Evolutionary conservation across 2,329 filamentous ascomycete species (phyloP), one percentile per base, ranked within the genome.

Genomic region (Shiraia sp.): DNA sequence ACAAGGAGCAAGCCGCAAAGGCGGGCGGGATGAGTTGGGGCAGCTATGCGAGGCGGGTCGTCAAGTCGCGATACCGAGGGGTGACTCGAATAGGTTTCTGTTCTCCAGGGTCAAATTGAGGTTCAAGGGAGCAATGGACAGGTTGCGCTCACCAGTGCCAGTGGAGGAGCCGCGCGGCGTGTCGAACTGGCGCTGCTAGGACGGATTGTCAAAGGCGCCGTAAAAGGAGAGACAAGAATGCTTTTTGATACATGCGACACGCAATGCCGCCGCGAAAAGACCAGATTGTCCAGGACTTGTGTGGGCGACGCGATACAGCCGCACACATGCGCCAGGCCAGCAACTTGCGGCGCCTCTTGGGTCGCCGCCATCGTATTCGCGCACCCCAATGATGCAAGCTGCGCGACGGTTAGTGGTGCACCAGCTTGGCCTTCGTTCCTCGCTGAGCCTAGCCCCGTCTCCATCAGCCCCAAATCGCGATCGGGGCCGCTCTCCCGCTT

Each of bases 81-180:
- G 24, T 25, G 32, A 14, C 19, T 34, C 32, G 24, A 8, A 23
- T 15, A 25, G 19, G n/a, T n/a, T 37, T 22, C 25, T 37, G 25
- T 15, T 37, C 25, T 24, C 3, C 32, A 40, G 39, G 13, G 41
- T 36, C 42, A 16, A 46, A 41, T 26, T 19, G 28, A 28, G 14
- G 25, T 16, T 26, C 19, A 19, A 32, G 19, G 30, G 14, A 26
- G 36, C 16, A 19, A 41, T 26, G 29, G 40, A 32, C 29, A 31
- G 22, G 31, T 24, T 40, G 45, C 28, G 47, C 44, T 44, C 32
- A 48, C 49, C 7, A 22, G 19, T 4, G 19, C 8, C 4, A 26
- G 42, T 46, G 44, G 37, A 50, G 36, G 36, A 19, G 40, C 43
- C 49, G 49, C 51, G 51, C 42, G 51, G 49, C 49, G 35, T 37